Evolutionary conservation across 176 grass and related monocot species (phyloP), one percentile per base, ranked within the genome.

Genomic region (Luzula sylvatica): DNA sequence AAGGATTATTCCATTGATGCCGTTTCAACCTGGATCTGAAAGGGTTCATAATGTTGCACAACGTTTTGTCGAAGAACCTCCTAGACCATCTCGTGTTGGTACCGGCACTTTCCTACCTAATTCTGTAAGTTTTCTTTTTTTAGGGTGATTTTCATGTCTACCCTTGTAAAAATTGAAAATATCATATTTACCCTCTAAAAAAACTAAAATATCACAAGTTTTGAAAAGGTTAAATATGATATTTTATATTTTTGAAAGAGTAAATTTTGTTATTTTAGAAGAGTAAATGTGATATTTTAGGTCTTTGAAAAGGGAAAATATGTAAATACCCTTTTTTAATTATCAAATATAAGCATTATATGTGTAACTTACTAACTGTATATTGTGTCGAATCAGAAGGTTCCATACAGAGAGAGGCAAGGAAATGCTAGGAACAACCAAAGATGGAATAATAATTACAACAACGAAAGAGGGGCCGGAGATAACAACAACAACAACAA

Each of bases 101-200:
- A 95, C 89, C 11, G 89, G 89, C 77, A 95, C 83, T 20, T 95
- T 81, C 56, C 56, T 95, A 41, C 89, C 89, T 29, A 95, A 75
- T 68, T 79, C 80, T 80, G 89, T 95, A 95, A 95, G 89, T 52
- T 46, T 76, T 61, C 60, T n/a, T 19, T 26, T 26, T 14, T 7
- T 61, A 62, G 55, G 55, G 61, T 47, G 53, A 63, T 15, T 47
- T n/a, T n/a, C n/a, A n/a, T n/a, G n/a, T n/a, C n/a, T n/a, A n/a
- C n/a, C n/a, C n/a, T n/a, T n/a, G n/a, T n/a, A n/a, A n/a, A n/a
- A n/a, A n/a, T n/a, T n/a, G n/a, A n/a, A n/a, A n/a, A n/a, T n/a
- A n/a, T n/a, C n/a, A n/a, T n/a, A n/a, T n/a, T n/a, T n/a, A n/a
- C n/a, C n/a, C n/a, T n/a, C n/a, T n/a, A n/a, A n/a, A n/a, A n/a